Conservation (phyloP, 2,329 filamentous ascomycete species). For the Domatiomyces globalis region DNA sequence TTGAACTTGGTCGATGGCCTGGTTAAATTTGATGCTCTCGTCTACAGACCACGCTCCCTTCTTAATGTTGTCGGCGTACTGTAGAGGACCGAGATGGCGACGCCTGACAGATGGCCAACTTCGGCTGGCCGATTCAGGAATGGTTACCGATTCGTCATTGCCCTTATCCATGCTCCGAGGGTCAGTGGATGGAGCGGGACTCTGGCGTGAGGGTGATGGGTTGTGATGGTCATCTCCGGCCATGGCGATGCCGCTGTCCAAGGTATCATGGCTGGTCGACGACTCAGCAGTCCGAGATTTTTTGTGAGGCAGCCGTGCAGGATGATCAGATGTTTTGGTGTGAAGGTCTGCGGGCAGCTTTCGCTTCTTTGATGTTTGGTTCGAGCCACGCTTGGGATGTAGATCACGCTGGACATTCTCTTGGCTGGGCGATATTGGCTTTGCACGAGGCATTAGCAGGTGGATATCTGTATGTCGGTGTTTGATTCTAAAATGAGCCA, state of each 20-base stretch:
- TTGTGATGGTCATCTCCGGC: background rate
- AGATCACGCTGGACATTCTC: too few relatives aligned
- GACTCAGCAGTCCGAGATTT: background rate
- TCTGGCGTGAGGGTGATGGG: too few relatives aligned
- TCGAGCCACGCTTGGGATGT: too few relatives aligned
- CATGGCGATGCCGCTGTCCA: background rate
- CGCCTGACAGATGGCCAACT: slow-evolving; percentile 30
- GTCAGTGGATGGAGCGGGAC: too few relatives aligned
- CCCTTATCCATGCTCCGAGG: too few relatives aligned
- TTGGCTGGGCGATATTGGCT: background rate
- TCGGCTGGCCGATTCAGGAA: slow-evolving; percentile 26
- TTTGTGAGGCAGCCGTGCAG: background rate
- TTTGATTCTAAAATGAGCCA: background rate
- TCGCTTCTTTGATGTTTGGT: background rate
- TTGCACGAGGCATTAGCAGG: background rate
- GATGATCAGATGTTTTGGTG: background rate
- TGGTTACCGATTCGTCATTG: slow-evolving; percentile 6
- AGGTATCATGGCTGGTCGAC: background rate
- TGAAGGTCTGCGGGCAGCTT: background rate
- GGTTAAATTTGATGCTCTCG: slow-evolving; percentile 21
- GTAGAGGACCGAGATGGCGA: slow-evolving; percentile 30
- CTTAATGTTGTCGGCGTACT: slow-evolving; percentile 25
- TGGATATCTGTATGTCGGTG: background rate
- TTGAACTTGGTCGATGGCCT: slow-evolving; percentile 16
- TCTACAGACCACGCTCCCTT: slow-evolving; percentile 25